Base-by-base conservation (phyloP, 805 yeast species). In the Yarrowia divulgata region DNA sequence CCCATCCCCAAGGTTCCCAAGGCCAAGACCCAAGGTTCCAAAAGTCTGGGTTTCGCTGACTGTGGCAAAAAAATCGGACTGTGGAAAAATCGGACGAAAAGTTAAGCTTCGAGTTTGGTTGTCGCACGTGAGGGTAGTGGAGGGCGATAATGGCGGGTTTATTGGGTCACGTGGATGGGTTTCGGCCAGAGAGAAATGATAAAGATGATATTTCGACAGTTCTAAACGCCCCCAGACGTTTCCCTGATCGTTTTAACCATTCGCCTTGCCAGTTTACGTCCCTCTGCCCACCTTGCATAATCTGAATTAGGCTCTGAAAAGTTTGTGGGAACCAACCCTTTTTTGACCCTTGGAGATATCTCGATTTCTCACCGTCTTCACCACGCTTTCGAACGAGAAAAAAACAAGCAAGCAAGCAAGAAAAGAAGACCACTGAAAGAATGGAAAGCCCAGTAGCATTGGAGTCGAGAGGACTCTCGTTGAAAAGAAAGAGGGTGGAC, bases 371-470 rank as follows among this genome's bases (percentile, higher is more conserved):
- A 29, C 45, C 39, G 18, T 18, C 66, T 42, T n/a, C 66, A 34
- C 40, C 29, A 48, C 39, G 66, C 66, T 58, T 58, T 43, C 66
- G 34, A 8, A 35, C 6, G 19, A 42, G 40, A 58, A 42, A 10
- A 58, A n/a, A 60, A 2, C 10, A 55, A n/a, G n/a, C n/a, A n/a
- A n/a, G n/a, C n/a, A n/a, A n/a, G n/a, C 10, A 8, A 40, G 32
- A 35, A 16, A 35, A 35, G 49, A 45, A 14, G 19, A 10, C 19
- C 40, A 43, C 49, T 34, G 50, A 34, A 43, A 60, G 52, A 34
- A 60, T 60, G 66, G 66, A 60, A 60, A 60, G 66, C 39, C 42
- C 66, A 60, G 66, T 60, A 60, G 66, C 66, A 60, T 60, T 60
- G 66, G 66, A 60, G 66, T 60, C 66, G 42, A 60, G 66, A 60